These are phyloP conservation scores for Chalciporus sphaerocephalus DNA, from an alignment of 768 basidiomycete species.

Conservation along the genomic window DNA sequence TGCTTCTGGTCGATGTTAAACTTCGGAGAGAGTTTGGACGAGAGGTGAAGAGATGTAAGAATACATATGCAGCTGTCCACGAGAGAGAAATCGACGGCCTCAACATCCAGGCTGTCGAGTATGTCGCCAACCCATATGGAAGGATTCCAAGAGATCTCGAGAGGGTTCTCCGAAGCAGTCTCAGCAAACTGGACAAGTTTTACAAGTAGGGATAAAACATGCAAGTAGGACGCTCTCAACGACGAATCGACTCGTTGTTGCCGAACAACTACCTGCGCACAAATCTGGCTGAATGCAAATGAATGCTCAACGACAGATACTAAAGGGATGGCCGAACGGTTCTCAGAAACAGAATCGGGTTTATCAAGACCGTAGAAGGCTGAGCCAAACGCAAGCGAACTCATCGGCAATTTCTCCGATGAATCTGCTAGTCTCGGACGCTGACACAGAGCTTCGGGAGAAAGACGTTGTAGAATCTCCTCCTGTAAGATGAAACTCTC, in stretches of 20 bases:
- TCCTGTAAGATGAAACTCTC: slow-evolving; percentile 49
- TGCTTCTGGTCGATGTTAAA: slow-evolving; percentile 52
- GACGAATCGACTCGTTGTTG: slow-evolving; percentile 29
- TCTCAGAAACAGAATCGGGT: slow-evolving; percentile 25
- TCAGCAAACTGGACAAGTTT: slow-evolving; percentile 45
- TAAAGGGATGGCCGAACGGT: slow-evolving; percentile 43
- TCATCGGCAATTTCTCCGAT: slow-evolving; percentile 29
- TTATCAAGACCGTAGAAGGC: slow-evolving; percentile 54
- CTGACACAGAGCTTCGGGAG: slow-evolving; percentile 45
- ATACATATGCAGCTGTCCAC: slow-evolving; percentile 62
- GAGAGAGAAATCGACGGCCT: slow-evolving; percentile 59
- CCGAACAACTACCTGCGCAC: slow-evolving; percentile 36
- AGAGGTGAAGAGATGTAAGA: slow-evolving; percentile 51
- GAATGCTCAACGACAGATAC: slow-evolving; percentile 54
- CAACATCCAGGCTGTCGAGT: slow-evolving; percentile 50
- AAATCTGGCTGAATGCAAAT: slow-evolving; percentile 42
- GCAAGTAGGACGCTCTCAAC: slow-evolving; percentile 50
- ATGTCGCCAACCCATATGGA: slow-evolving; percentile 56
- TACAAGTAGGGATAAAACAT: slow-evolving; percentile 47
- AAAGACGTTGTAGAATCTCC: slow-evolving; percentile 49
- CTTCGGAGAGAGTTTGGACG: slow-evolving; percentile 46
- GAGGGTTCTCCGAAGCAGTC: slow-evolving; percentile 27
- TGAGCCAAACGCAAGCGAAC: slow-evolving; percentile 55
- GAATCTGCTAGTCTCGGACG: slow-evolving; percentile 45
- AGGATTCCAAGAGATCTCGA: slow-evolving; percentile 55